Evolutionary conservation across 495 filamentous ascomycete genomes (phyloP).

Genomic region (Penicillium bovifimosum): DNA sequence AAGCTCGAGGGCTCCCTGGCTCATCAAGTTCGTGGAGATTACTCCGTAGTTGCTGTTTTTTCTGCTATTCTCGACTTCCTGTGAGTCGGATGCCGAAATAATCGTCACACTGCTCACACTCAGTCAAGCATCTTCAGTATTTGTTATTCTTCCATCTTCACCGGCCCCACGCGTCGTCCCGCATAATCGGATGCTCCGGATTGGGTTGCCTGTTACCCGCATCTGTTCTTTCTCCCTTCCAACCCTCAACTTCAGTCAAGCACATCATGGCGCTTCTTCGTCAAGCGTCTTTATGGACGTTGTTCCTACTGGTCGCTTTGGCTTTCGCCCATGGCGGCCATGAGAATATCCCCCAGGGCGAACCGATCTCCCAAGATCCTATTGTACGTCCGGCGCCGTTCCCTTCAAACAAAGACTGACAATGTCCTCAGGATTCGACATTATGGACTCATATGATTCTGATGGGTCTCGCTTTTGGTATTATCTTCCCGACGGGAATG

Average conservation of each 20-base stretch:
- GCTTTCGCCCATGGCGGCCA: slow-evolving; percentile 68
- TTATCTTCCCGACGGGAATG: slow-evolving; percentile 93
- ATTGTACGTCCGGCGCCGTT: slow-evolving; percentile 55
- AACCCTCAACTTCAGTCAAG: not conserved
- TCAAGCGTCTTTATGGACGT: slow-evolving; percentile 18
- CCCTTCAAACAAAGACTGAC: not conserved
- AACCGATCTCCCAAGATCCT: slow-evolving; percentile 71
- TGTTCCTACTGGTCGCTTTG: slow-evolving; percentile 29
- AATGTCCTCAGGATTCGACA: slow-evolving; percentile 57
- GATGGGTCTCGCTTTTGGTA: slow-evolving; percentile 81
- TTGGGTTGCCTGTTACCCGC: slow-evolving; percentile 15
- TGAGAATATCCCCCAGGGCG: slow-evolving; percentile 67
- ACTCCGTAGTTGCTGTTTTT: no score
- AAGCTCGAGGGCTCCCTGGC: not conserved
- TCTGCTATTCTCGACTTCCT: no score
- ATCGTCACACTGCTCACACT: no score
- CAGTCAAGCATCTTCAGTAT: not conserved
- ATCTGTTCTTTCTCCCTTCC: slow-evolving; percentile 10
- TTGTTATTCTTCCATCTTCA: not conserved
- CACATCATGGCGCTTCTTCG: slow-evolving; percentile 16
- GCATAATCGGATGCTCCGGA: slow-evolving; percentile 24
- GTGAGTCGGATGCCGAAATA: no score
- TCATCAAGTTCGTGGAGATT: not conserved
- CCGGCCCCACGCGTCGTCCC: not conserved
- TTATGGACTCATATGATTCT: slow-evolving; percentile 92